A percentile compares a stretch with the other conserved stretches of the same genome.
phyloP scores from a whole-genome alignment of 1,284 basidiomycete genomes.

The Tilletia caries region DNA sequence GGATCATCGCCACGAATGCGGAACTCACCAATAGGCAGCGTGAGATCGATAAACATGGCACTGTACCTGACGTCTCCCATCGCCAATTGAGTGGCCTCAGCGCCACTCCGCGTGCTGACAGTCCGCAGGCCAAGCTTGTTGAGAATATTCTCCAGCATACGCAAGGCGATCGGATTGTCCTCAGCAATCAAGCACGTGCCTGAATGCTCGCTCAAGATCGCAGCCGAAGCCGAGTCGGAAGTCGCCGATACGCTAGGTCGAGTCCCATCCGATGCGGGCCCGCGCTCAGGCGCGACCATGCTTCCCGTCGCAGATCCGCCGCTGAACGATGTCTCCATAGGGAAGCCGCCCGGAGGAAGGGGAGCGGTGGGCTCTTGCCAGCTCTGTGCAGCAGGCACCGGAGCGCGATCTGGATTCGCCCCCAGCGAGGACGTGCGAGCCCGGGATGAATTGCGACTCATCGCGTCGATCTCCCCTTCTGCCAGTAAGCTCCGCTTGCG shows the following conservation, averaged over 20 bases:
- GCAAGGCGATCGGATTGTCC: constrained; percentile 75
- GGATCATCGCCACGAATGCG: constrained; percentile 2
- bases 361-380: constrained; percentile 11
- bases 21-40: constrained; percentile 78
- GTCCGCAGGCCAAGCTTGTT: constrained; percentile 88
- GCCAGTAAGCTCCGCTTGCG: constrained; percentile 53
- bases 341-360: constrained; percentile 33
- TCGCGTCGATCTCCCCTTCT: constrained; percentile 55
- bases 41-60: constrained; percentile 78
- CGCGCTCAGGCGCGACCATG: background rate
- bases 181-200: constrained; percentile 91
- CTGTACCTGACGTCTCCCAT: constrained; percentile 83
- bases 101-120: constrained; percentile 89
- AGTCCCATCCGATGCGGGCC: background rate
- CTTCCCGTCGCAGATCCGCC: background rate
- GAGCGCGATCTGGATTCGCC: background rate
- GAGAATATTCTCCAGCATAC: constrained; percentile 76
- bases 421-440: constrained; percentile 75
- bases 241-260: background rate
- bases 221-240: constrained; percentile 10
- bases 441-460: constrained; percentile 69
- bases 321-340: constrained; percentile 18
- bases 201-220: constrained; percentile 46
- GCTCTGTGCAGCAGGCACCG: background rate
- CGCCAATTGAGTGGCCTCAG: constrained; percentile 90